Conservation (phyloP, 352 stramenopile genomes). For the Pythium aphanidermatum region DNA sequence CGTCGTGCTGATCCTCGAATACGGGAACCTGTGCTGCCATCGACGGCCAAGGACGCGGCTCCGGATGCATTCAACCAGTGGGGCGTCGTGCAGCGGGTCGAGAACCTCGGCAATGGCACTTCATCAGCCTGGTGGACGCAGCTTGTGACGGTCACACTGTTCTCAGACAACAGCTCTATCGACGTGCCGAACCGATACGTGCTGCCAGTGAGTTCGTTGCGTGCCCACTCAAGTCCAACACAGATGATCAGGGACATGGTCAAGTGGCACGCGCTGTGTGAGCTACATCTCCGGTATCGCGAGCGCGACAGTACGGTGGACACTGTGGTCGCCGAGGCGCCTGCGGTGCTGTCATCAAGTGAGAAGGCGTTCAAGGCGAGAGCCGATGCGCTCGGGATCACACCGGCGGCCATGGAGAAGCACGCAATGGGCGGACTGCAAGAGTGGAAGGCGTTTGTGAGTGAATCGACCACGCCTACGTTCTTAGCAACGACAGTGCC, state of each 20-base stretch:
- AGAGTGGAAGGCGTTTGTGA: constrained; percentile 5
- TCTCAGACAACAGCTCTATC: constrained; percentile 50
- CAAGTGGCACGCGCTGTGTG: constrained; percentile 45
- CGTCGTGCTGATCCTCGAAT: constrained; percentile 64
- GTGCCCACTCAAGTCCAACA: constrained; percentile 30
- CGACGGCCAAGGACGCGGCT: constrained; percentile 25
- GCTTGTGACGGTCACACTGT: constrained; percentile 46
- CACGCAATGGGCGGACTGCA: constrained; percentile 6
- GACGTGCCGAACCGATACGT: constrained; percentile 51
- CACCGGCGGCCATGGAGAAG: neutral
- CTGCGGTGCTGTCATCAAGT: neutral
- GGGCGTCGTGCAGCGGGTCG: constrained; percentile 41
- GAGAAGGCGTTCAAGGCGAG: constrained; percentile 13
- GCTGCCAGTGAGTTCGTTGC: constrained; percentile 30
- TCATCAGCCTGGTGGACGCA: constrained; percentile 36
- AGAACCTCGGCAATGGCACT: constrained; percentile 33
- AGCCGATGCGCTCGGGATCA: constrained; percentile 1
- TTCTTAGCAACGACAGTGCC: constrained; percentile 24
- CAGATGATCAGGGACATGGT: constrained; percentile 44
- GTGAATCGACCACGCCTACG: neutral
- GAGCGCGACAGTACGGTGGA: constrained; percentile 6
- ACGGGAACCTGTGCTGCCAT: constrained; percentile 50
- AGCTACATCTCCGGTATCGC: constrained; percentile 33
- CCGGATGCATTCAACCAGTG: constrained; percentile 47
- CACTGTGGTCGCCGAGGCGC: neutral